Evolutionary conservation across 2,329 filamentous ascomycete species (phyloP).

Genomic region (Verticillium klebahnii): DNA sequence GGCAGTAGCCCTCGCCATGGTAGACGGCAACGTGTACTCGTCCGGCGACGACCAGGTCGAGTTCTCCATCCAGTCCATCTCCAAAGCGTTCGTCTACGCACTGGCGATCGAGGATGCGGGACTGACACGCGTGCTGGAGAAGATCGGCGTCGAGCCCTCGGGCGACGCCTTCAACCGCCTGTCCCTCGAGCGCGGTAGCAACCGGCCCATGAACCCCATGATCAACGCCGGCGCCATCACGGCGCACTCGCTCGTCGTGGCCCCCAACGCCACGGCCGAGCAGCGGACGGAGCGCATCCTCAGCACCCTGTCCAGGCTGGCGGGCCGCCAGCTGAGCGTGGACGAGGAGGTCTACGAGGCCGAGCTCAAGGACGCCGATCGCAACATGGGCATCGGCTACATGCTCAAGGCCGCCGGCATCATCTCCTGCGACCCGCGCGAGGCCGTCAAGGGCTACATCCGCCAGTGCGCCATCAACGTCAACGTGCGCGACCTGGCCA

Average conservation of each 20-base stretch:
- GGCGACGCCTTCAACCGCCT: slow-evolving; percentile 32
- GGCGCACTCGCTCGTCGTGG: slow-evolving; percentile 24
- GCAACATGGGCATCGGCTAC: slow-evolving; percentile 31
- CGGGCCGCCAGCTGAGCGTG: slow-evolving; percentile 27
- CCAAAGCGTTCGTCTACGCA: slow-evolving; percentile 34
- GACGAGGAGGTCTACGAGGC: slow-evolving; percentile 33
- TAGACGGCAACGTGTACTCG: slow-evolving; percentile 33
- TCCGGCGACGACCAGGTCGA: slow-evolving; percentile 31
- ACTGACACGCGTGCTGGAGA: slow-evolving; percentile 26
- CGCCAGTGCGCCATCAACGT: slow-evolving; percentile 35
- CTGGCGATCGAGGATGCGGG: slow-evolving; percentile 33
- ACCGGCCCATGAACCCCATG: slow-evolving; percentile 30
- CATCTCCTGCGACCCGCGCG: slow-evolving; percentile 26
- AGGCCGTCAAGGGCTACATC: slow-evolving; percentile 32
- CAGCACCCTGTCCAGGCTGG: slow-evolving; percentile 25
- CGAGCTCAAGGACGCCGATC: slow-evolving; percentile 26
- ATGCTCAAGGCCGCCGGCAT: slow-evolving; percentile 36
- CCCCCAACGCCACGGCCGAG: slow-evolving; percentile 24
- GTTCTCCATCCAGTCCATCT: slow-evolving; percentile 36
- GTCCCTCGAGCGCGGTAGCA: slow-evolving; percentile 22
- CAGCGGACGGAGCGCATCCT: slow-evolving; percentile 30
- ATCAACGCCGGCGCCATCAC: slow-evolving; percentile 30
- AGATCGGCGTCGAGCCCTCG: slow-evolving; percentile 34
- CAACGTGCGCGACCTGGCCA: slow-evolving; percentile 32
- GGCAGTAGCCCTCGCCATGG: slow-evolving; percentile 32